phyloP scores from a whole-genome alignment of 805 yeast genomes.

The Starmerella geochares region DNA sequence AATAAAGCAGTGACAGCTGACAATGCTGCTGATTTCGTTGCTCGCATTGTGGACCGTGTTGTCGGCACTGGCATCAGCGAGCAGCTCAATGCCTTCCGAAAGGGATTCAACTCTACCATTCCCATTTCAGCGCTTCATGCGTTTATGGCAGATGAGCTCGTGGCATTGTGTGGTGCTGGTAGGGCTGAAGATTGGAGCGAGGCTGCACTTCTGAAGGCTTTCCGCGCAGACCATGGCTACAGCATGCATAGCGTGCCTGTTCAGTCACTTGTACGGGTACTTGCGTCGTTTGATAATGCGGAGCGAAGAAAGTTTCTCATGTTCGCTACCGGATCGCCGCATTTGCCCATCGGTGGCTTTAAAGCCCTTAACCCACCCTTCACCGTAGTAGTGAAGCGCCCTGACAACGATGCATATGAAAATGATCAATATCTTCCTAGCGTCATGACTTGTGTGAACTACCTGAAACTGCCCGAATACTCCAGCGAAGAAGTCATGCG shows the following conservation, averaged over 20 bases:
- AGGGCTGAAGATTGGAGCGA: conserved; percentile 69
- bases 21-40: conserved; percentile 52
- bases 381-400: conserved; percentile 72
- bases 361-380: conserved; percentile 67
- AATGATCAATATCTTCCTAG: conserved; percentile 84
- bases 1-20: conserved; percentile 39
- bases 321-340: conserved; percentile 88
- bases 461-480: conserved; percentile 79
- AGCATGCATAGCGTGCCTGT: conserved; percentile 57
- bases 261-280: conserved; percentile 47
- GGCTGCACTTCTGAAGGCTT: conserved; percentile 43
- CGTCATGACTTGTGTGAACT: conserved; percentile 97
- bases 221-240: conserved; percentile 88
- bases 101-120: conserved; percentile 75
- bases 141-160: conserved; percentile 66
- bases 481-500: conserved; percentile 51
- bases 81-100: conserved; percentile 60
- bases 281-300: conserved; percentile 43
- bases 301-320: conserved; percentile 70
- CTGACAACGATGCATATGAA: conserved; percentile 47
- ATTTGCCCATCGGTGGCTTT: conserved; percentile 88
- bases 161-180: conserved; percentile 46
- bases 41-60: conserved; percentile 46
- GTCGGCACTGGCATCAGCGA: conserved; percentile 51
- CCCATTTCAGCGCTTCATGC: conserved; percentile 63